These are phyloP conservation scores for Fusarium liriodendri DNA, from an alignment of 2,329 filamentous ascomycete genomes.

Conservation along the genomic window DNA sequence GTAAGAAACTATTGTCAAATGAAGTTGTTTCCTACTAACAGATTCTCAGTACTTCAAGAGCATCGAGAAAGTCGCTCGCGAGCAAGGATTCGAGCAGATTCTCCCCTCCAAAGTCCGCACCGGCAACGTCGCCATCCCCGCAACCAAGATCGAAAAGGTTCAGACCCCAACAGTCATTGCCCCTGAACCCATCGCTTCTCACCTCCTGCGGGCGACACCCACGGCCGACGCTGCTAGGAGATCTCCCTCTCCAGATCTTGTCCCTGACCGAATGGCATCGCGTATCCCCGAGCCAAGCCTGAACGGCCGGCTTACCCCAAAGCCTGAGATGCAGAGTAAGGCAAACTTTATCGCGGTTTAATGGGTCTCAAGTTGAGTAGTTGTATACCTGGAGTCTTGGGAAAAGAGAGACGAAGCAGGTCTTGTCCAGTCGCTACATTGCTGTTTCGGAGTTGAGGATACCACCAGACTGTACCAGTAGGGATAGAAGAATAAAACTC, in stretches of 20 bases:
- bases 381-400: not conserved
- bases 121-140: conserved; percentile 55
- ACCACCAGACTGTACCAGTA: conserved; percentile 30
- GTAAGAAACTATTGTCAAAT: too few relatives aligned
- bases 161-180: conserved; percentile 59
- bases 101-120: conserved; percentile 67
- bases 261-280: conserved; percentile 72
- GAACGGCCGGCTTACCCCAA: conserved; percentile 59
- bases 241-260: conserved; percentile 67
- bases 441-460: conserved; percentile 5
- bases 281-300: conserved; percentile 63
- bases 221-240: conserved; percentile 66
- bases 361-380: not conserved
- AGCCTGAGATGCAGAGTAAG: conserved; percentile 57
- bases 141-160: conserved; percentile 57
- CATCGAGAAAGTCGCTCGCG: conserved; percentile 72
- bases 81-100: conserved; percentile 68
- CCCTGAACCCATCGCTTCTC: conserved; percentile 67
- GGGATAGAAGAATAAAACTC: conserved; percentile 13
- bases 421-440: conserved; percentile 33
- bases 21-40: too few relatives aligned
- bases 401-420: conserved; percentile 11
- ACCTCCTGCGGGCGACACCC: conserved; percentile 65
- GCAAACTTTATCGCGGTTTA: conserved; percentile 40
- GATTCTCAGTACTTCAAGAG: conserved; percentile 72